phyloP scores from a whole-genome alignment of 352 stramenopile species.

The Phytophthora parvispora region DNA sequence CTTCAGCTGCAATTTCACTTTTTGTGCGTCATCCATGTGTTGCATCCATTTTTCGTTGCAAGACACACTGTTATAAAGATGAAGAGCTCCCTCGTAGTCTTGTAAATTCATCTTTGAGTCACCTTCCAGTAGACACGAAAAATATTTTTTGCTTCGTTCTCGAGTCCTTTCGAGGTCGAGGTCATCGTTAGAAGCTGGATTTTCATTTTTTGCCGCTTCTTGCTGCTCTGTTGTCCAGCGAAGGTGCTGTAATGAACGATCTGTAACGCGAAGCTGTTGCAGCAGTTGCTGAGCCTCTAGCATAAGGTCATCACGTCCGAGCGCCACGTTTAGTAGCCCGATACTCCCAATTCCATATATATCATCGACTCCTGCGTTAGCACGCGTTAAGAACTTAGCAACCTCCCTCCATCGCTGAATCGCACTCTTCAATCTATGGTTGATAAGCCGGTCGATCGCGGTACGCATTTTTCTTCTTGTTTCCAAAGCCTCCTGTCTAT shows the following conservation, averaged over 20 bases:
- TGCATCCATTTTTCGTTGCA: conserved; percentile 51
- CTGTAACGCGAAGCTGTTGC: conserved; percentile 51
- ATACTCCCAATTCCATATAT: conserved; percentile 58
- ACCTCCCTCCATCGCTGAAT: conserved; percentile 44
- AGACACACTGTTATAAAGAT: conserved; percentile 53
- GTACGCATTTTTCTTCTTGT: conserved; percentile 50
- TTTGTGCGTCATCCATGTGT: conserved; percentile 40
- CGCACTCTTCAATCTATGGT: conserved; percentile 31
- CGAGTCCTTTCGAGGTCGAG: conserved; percentile 4
- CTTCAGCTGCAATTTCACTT: conserved; percentile 44
- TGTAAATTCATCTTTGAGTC: conserved; percentile 68
- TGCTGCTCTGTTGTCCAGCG: conserved; percentile 57
- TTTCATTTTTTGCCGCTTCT: conserved; percentile 10
- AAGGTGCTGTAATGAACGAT: conserved; percentile 45
- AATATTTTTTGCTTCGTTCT: conserved; percentile 48
- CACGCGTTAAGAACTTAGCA: conserved; percentile 22
- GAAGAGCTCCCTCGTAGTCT: conserved; percentile 53
- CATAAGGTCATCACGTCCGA: conserved; percentile 60
- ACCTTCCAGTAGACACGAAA: conserved; percentile 59
- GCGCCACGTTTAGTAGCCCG: conserved; percentile 52
- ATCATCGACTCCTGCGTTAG: conserved; percentile 13
- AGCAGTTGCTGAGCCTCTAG: conserved; percentile 57
- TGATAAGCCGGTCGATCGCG: conserved; percentile 33
- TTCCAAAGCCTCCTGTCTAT: conserved; percentile 43
- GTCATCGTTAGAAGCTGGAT: background rate